phyloP scores from a whole-genome alignment of 495 filamentous ascomycete genomes.

The Articulospora tetracladia region DNA sequence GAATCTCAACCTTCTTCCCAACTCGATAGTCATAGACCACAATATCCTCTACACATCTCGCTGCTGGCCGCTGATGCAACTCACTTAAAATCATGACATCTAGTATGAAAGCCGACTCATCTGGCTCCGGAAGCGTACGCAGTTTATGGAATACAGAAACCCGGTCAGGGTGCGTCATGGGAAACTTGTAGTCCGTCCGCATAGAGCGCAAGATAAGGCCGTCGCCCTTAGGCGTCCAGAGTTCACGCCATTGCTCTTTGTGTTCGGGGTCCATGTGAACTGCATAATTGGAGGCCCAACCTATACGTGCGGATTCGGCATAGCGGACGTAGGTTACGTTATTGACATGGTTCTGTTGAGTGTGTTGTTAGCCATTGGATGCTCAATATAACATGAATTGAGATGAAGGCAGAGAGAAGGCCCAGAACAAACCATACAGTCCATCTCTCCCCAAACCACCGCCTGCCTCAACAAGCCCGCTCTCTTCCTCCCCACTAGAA shows the following conservation, averaged over 20 bases:
- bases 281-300: slow-evolving; percentile 78
- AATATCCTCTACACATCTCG: slow-evolving; percentile 75
- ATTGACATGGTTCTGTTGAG: slow-evolving; percentile 70
- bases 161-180: slow-evolving; percentile 82
- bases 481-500: slow-evolving; percentile 60
- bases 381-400: too few relatives aligned
- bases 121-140: slow-evolving; percentile 29
- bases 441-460: slow-evolving; percentile 93
- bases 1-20: slow-evolving; percentile 54
- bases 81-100: slow-evolving; percentile 74
- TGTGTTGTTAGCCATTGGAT: slow-evolving; percentile 53
- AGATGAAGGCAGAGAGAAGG: slow-evolving; percentile 9
- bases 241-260: slow-evolving; percentile 61
- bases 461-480: slow-evolving; percentile 65
- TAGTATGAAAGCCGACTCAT: slow-evolving; percentile 37
- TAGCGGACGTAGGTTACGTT: slow-evolving; percentile 83
- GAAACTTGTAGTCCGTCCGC: slow-evolving; percentile 88
- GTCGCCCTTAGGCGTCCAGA: slow-evolving; percentile 59
- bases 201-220: slow-evolving; percentile 83
- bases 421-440: slow-evolving; percentile 42
- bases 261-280: slow-evolving; percentile 63
- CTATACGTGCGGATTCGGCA: slow-evolving; percentile 79
- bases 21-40: slow-evolving; percentile 79
- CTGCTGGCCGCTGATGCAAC: slow-evolving; percentile 70
- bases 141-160: slow-evolving; percentile 90